phyloP scores from a whole-genome alignment of 768 basidiomycete genomes.

The Amanita molliuscula region DNA sequence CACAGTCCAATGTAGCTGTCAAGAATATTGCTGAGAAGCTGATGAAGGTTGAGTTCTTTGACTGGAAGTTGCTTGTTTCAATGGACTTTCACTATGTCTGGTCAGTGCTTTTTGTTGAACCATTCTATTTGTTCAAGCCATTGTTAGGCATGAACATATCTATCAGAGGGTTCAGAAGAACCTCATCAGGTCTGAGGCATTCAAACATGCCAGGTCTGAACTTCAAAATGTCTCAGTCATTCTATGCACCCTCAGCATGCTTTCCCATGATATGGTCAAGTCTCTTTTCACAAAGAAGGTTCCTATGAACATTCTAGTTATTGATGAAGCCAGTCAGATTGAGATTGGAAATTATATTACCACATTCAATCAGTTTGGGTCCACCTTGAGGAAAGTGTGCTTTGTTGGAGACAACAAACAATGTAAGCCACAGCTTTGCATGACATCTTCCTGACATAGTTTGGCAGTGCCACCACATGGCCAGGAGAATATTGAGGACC shows the following conservation, averaged over 20 bases:
- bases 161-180: slow-evolving; percentile 40
- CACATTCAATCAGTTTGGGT: slow-evolving; percentile 26
- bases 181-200: slow-evolving; percentile 40
- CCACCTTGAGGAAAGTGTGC: slow-evolving; percentile 37
- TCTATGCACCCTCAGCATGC: slow-evolving; percentile 72
- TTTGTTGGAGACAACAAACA: slow-evolving; percentile 65
- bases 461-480: slow-evolving; percentile 70
- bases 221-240: slow-evolving; percentile 43
- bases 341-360: slow-evolving; percentile 43
- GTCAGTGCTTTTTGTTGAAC: slow-evolving; percentile 24
- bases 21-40: slow-evolving; percentile 86
- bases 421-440: slow-evolving; percentile 26
- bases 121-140: slow-evolving; percentile 3
- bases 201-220: slow-evolving; percentile 14
- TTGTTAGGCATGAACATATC: slow-evolving; percentile 69
- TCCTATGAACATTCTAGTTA: slow-evolving; percentile 39
- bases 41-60: slow-evolving; percentile 33
- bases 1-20: slow-evolving; percentile 82
- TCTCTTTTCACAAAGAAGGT: slow-evolving; percentile 22
- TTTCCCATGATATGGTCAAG: slow-evolving; percentile 31
- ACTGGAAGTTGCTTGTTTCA: slow-evolving; percentile 68
- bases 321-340: slow-evolving; percentile 65
- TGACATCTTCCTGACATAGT: slow-evolving; percentile 10
- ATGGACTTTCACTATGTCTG: slow-evolving; percentile 54
- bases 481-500: slow-evolving; percentile 50